Percentiles rank a stretch among this genome's conserved stretches.
Evolutionary conservation across 2,329 filamentous ascomycete genomes (phyloP).

Genomic region (Knoxdaviesia proteae): DNA sequence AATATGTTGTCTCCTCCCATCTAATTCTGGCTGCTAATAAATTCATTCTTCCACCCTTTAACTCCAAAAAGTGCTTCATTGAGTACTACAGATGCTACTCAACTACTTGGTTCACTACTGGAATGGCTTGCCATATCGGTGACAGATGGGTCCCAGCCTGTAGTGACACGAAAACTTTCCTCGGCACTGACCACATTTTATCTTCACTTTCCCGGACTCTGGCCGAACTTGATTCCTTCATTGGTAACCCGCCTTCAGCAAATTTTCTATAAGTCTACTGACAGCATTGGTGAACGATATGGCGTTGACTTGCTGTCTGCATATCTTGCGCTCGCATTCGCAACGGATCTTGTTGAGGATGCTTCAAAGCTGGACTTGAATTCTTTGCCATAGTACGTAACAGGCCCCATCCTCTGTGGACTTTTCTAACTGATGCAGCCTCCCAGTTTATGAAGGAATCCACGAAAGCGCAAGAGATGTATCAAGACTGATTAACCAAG

Average conservation of each 20-base stretch:
- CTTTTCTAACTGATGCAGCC: constrained; percentile 9
- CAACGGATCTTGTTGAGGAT: constrained; percentile 35
- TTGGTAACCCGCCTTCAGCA: too few relatives aligned
- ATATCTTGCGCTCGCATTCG: constrained; percentile 3
- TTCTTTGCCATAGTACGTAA: constrained; percentile 30
- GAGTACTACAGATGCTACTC: constrained; percentile 32
- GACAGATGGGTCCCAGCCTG: constrained; percentile 26
- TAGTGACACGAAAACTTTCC: constrained; percentile 55
- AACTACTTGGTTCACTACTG: constrained; percentile 38
- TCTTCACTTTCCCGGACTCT: constrained; percentile 45
- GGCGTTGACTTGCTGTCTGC: not conserved
- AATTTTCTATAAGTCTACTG: not conserved
- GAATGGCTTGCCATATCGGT: constrained; percentile 39
- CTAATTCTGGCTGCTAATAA: too few relatives aligned
- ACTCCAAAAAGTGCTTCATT: constrained; percentile 21
- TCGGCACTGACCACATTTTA: constrained; percentile 61
- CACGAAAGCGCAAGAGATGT: constrained; percentile 19
- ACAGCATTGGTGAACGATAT: not conserved
- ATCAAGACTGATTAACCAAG: constrained; percentile 14
- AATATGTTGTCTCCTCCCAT: too few relatives aligned
- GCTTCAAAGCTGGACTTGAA: constrained; percentile 45
- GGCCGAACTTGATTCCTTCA: constrained; percentile 15
- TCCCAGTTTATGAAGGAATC: constrained; percentile 18
- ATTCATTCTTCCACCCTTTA: too few relatives aligned
- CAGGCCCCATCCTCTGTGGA: constrained; percentile 10